Evolutionary conservation across 23 red algal genomes (phyloP), one percentile per base, ranked within the genome.

Genomic region (Gracilaria vermiculophylla): DNA sequence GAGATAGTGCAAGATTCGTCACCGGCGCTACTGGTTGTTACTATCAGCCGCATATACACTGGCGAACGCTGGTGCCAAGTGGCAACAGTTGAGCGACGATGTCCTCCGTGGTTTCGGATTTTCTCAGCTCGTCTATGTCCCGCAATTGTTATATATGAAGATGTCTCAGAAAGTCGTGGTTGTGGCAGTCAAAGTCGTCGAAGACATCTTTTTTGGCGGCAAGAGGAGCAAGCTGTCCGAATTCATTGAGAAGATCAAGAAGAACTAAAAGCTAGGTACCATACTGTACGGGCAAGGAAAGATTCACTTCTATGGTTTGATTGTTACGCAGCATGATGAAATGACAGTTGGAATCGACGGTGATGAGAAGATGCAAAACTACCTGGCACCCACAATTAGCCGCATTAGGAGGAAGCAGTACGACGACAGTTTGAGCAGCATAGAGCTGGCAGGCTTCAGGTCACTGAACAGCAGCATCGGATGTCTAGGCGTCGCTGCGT

Each of bases 1-100:
- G 24, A 9, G 86, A 28, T 72, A 90, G 32, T 67, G 73, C 28
- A 14, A 23, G 14, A 53, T 16, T 0, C 45, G 51, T 0, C 12
- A 57, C 15, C 7, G 39, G 16, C 44, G 29, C 56, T 80, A 70
- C 1, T 90, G 73, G 86, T 41, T 90, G 17, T 42, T 80, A 13
- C 42, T 80, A 27, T 61, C 86, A 8, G 86, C 86, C 1, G 72
- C 86, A 37, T 90, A 90, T 80, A 74, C 73, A 5, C 23, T 90
- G 3, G 86, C 69, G 2, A 90, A 90, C 69, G 70, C 58, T 2
- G 44, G 56, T 44, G 86, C 86, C 5, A 79, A 90, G 48, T 90
- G 72, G 72, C 72, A 90, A 53, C 12, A 53, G 19, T 37, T 57
- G 2, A 70, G 19, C 35, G 86, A 79, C 35, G 23, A 16, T 3